A percentile compares a stretch with the other conserved stretches of the same genome.
Evolutionary conservation across 352 stramenopile species (phyloP).

Genomic region (Globisporangium radiosum): DNA sequence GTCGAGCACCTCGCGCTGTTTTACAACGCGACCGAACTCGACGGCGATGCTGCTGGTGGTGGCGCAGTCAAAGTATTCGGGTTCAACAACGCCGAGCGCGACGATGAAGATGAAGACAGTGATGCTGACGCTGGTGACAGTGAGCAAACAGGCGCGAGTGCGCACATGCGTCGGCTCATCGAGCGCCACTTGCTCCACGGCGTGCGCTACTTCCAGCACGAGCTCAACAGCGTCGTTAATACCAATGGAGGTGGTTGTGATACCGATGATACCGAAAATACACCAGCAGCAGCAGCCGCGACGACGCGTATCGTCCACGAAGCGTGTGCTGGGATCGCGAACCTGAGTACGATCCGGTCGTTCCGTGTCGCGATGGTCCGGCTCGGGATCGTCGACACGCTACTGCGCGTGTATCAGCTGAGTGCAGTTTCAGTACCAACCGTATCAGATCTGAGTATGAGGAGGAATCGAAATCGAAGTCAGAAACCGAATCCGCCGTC

Average conservation of each 20-base stretch:
- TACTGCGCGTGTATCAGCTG: slow-evolving; percentile 33
- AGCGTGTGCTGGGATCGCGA: slow-evolving; percentile 53
- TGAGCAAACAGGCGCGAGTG: neutral
- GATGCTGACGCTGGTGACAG: neutral
- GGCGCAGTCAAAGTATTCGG: no score
- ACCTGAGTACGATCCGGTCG: slow-evolving; percentile 55
- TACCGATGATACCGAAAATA: no score
- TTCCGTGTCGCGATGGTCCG: slow-evolving; percentile 58
- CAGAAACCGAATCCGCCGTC: slow-evolving; percentile 5
- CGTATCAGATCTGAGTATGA: no score
- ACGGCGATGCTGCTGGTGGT: slow-evolving; percentile 6
- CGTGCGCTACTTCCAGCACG: slow-evolving; percentile 47
- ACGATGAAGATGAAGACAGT: neutral
- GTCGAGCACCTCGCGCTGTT: slow-evolving; percentile 51
- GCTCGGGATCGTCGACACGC: slow-evolving; percentile 39
- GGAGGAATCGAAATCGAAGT: neutral
- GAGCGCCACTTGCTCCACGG: slow-evolving; percentile 57
- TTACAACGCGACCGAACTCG: slow-evolving; percentile 26
- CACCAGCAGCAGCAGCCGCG: neutral
- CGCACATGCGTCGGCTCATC: slow-evolving; percentile 25
- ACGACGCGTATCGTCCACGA: slow-evolving; percentile 47
- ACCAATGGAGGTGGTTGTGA: neutral
- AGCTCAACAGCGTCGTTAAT: slow-evolving; percentile 17
- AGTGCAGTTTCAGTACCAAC: no score
- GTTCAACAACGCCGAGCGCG: neutral